phyloP scores from a whole-genome alignment of 2,329 filamentous ascomycete species.

The Beauveria asiatica region DNA sequence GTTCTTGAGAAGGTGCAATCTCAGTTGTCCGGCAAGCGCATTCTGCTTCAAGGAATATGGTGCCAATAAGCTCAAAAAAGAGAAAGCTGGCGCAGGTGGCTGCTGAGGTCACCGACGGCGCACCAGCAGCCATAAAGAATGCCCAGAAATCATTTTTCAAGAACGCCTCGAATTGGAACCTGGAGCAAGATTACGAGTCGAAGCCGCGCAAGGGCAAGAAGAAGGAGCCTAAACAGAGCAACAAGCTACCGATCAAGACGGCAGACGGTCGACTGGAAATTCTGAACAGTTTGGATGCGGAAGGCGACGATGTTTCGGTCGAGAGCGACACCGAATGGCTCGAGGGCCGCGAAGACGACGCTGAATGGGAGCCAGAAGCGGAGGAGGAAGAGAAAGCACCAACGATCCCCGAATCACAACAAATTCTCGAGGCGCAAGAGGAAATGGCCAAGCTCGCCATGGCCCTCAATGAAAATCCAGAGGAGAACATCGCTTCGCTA shows the following conservation, averaged over 20 bases:
- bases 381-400: slow-evolving; percentile 44
- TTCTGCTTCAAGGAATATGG: slow-evolving; percentile 28
- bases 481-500: slow-evolving; percentile 76
- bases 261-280: slow-evolving; percentile 64
- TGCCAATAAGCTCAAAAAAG: slow-evolving; percentile 43
- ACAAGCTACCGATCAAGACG: slow-evolving; percentile 78
- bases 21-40: neutral
- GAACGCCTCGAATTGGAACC: slow-evolving; percentile 74
- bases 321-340: slow-evolving; percentile 58
- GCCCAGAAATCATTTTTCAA: slow-evolving; percentile 60
- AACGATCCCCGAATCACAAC: slow-evolving; percentile 63
- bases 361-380: slow-evolving; percentile 39
- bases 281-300: slow-evolving; percentile 44
- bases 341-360: slow-evolving; percentile 48
- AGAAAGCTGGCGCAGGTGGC: slow-evolving; percentile 48
- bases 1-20: neutral
- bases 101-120: slow-evolving; percentile 34
- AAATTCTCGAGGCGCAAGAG: slow-evolving; percentile 82
- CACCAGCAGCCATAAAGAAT: slow-evolving; percentile 26
- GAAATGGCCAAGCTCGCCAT: slow-evolving; percentile 78
- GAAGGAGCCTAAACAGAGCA: slow-evolving; percentile 55
- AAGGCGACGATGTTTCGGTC: slow-evolving; percentile 50
- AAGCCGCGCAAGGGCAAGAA: slow-evolving; percentile 73
- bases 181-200: slow-evolving; percentile 86
- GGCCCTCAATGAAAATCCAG: slow-evolving; percentile 81